Conservation (phyloP, 208 protist genomes). For the Leishmania turanica region DNA sequence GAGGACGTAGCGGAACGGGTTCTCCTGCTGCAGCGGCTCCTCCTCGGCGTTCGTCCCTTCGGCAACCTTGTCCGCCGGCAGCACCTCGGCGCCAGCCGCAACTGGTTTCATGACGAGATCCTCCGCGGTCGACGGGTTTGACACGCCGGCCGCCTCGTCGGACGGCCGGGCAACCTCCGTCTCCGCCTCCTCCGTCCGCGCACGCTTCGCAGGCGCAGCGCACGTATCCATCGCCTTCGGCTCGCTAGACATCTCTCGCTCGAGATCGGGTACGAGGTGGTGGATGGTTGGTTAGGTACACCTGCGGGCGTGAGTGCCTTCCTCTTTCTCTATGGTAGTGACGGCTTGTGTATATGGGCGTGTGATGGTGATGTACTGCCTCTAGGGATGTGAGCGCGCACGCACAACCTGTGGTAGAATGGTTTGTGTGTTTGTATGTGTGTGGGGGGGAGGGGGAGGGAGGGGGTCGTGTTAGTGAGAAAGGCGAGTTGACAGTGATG, state of each 20-base stretch:
- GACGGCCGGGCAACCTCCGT: not conserved
- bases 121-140: not conserved
- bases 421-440: not conserved
- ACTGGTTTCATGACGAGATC: constrained; percentile 13
- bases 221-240: not conserved
- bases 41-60: constrained; percentile 1
- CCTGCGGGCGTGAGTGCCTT: not conserved
- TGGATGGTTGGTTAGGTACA: not conserved
- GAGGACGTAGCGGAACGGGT: constrained; percentile 97
- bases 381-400: not conserved
- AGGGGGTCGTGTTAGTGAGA: not conserved
- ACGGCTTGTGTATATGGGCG: not conserved
- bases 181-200: not conserved
- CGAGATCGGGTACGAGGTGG: not conserved
- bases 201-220: not conserved
- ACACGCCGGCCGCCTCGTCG: constrained; percentile 5
- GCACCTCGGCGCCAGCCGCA: constrained; percentile 5
- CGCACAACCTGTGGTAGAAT: not conserved
- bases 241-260: not conserved
- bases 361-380: not conserved
- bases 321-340: not conserved
- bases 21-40: constrained; percentile 96
- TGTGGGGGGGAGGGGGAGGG: too few relatives aligned
- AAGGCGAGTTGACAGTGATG: not conserved
- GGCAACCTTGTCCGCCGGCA: constrained; percentile 4